These are phyloP conservation scores for Sanghuangporus baumii DNA, from an alignment of 1,284 basidiomycete species.

Conservation along the genomic window DNA sequence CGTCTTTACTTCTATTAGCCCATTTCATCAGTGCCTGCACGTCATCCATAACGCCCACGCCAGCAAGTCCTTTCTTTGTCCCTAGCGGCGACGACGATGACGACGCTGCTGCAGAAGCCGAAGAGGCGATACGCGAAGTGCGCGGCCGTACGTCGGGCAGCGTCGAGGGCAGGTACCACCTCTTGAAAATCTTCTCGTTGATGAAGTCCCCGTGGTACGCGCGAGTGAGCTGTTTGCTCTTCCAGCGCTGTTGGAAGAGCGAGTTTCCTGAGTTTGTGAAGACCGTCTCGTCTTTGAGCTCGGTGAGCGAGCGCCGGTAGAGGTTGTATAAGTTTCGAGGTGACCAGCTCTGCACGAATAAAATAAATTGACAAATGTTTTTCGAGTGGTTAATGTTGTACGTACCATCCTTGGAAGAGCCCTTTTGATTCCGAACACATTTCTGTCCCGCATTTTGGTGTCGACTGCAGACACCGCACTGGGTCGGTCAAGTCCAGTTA, in stretches of 20 bases:
- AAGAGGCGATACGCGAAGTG: conserved; percentile 23
- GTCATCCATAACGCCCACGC: conserved; percentile 33
- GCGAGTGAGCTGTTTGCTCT: conserved; percentile 82
- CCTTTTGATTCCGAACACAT: conserved; percentile 23
- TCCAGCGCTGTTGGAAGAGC: conserved; percentile 92
- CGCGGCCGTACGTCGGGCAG: conserved; percentile 82
- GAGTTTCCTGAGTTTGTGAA: conserved; percentile 62
- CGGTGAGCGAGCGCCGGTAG: conserved; percentile 56
- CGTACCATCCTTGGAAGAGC: conserved; percentile 26
- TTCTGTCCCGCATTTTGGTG: conserved; percentile 21
- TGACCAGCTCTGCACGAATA: conserved; percentile 68
- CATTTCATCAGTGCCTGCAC: conserved; percentile 45
- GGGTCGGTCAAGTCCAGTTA: not conserved
- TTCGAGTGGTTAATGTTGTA: not conserved
- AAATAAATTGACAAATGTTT: not conserved
- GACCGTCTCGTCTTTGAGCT: conserved; percentile 38
- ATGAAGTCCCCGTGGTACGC: conserved; percentile 97
- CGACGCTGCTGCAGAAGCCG: too few species aligned
- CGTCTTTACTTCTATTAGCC: conserved; percentile 44
- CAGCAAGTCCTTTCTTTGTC: too few species aligned
- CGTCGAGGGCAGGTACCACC: conserved; percentile 87
- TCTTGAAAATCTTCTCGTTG: conserved; percentile 89
- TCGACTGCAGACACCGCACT: not conserved
- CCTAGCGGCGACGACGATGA: too few species aligned
- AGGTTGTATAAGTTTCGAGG: conserved; percentile 77